Percentiles rank a stretch among this genome's conserved stretches.
phyloP scores from a whole-genome alignment of 2,329 filamentous ascomycete species.

The Xylaria arbuscula region DNA sequence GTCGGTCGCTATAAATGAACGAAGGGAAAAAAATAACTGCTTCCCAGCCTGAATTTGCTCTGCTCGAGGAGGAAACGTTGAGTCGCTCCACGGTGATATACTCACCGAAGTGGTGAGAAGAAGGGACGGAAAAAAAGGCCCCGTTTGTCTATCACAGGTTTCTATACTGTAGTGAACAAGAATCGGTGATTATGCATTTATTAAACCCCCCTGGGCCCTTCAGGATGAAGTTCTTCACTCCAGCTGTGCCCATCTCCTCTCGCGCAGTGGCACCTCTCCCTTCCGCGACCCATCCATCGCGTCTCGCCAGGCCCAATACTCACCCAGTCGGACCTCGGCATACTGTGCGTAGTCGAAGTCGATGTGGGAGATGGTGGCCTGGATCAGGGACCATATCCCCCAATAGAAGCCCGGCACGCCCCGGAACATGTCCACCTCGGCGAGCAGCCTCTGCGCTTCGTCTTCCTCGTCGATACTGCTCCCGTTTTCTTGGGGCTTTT shows the following conservation, averaged over 20 bases:
- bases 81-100: too few species aligned
- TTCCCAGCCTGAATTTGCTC: neutral
- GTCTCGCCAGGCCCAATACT: constrained; percentile 93
- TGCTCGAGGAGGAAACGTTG: too few species aligned
- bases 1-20: neutral
- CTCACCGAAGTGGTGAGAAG: neutral
- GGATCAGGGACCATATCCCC: constrained; percentile 97
- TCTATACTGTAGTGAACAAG: neutral
- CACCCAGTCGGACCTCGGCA: constrained; percentile 84
- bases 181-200: neutral
- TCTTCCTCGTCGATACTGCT: constrained; percentile 60
- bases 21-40: neutral
- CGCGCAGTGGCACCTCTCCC: constrained; percentile 68
- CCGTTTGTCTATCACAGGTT: constrained; percentile 12
- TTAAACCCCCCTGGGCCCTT: neutral
- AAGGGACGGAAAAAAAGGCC: neutral
- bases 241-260: constrained; percentile 79
- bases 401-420: constrained; percentile 90
- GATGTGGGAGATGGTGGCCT: constrained; percentile 92
- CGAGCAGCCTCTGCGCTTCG: constrained; percentile 75
- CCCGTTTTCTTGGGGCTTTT: constrained; percentile 45
- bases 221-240: constrained; percentile 42
- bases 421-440: constrained; percentile 87
- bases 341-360: constrained; percentile 97
- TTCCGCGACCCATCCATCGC: constrained; percentile 73